phyloP scores from a whole-genome alignment of 768 basidiomycete species.

The Mycena leptocephala region DNA sequence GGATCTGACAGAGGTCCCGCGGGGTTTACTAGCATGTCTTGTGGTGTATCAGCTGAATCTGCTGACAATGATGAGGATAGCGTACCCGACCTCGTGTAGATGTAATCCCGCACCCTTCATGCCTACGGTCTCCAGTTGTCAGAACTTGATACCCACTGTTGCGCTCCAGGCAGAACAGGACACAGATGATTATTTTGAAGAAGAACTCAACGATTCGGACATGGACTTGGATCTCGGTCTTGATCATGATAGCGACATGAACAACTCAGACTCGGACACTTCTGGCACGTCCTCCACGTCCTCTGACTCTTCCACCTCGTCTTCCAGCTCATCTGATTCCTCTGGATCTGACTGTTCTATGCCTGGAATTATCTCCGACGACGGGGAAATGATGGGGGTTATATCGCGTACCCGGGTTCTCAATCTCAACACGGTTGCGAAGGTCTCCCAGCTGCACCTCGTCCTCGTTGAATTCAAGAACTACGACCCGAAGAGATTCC shows the following conservation, averaged over 20 bases:
- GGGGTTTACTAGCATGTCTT: too few species aligned
- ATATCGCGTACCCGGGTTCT: too few species aligned
- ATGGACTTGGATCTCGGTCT: neutral
- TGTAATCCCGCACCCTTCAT: neutral
- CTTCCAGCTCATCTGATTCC: neutral
- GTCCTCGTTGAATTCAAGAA: too few species aligned
- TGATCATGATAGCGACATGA: neutral
- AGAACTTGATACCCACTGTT: neutral
- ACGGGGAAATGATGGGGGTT: too few species aligned
- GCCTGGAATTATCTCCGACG: neutral
- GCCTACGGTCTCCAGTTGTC: neutral
- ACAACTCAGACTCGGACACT: neutral
- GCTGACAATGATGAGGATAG: neutral
- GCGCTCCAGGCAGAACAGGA: neutral
- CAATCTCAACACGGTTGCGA: too few species aligned
- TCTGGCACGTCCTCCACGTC: neutral
- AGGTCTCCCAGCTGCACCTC: too few species aligned
- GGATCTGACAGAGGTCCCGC: too few species aligned
- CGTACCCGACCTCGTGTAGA: neutral
- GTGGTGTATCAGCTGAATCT: too few species aligned
- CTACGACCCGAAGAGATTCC: too few species aligned
- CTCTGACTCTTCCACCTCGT: neutral
- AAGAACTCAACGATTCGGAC: neutral
- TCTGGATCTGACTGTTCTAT: neutral
- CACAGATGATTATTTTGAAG: too few species aligned